phyloP scores from a whole-genome alignment of 768 basidiomycete species.

The Dioszegia aurantiaca region DNA sequence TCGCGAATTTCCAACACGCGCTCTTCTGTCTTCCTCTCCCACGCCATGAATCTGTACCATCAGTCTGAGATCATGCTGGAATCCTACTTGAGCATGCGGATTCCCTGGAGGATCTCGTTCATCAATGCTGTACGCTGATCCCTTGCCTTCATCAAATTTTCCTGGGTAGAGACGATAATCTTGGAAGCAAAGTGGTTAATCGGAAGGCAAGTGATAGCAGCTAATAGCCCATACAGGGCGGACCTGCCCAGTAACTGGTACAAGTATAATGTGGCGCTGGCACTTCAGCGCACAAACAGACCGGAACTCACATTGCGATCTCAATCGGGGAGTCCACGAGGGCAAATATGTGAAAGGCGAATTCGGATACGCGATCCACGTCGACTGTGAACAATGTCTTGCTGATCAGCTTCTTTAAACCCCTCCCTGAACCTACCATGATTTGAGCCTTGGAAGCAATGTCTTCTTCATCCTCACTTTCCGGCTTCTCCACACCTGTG shows the following conservation, averaged over 20 bases:
- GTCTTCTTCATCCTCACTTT: conserved; percentile 59
- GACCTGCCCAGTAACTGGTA: conserved; percentile 69
- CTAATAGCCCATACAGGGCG: conserved; percentile 61
- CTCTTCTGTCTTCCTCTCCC: conserved; percentile 85
- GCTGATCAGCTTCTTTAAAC: conserved; percentile 1
- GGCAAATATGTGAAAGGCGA: conserved; percentile 53
- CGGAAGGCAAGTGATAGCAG: conserved; percentile 65
- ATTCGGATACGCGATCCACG: conserved; percentile 83
- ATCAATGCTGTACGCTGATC: conserved; percentile 87
- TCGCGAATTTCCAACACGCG: conserved; percentile 69
- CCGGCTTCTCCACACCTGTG: conserved; percentile 52
- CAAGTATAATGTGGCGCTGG: conserved; percentile 67
- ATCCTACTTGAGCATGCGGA: conserved; percentile 77
- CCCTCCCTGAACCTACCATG: conserved; percentile 60
- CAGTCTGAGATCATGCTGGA: too few species aligned
- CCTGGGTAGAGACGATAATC: conserved; percentile 71
- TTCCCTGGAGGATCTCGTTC: conserved; percentile 86
- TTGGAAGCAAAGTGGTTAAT: conserved; percentile 82
- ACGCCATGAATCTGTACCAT: conserved; percentile 76
- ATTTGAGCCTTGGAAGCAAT: conserved; percentile 68
- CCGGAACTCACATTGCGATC: conserved; percentile 57
- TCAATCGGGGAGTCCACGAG: conserved; percentile 49
- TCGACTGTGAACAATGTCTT: conserved; percentile 88
- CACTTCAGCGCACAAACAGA: not conserved
- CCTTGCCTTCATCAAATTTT: conserved; percentile 84